A percentile compares a stretch with the other conserved stretches of the same genome.
Evolutionary conservation across 345 rosid genomes (phyloP).

Genomic region (Raphanus sativus): DNA sequence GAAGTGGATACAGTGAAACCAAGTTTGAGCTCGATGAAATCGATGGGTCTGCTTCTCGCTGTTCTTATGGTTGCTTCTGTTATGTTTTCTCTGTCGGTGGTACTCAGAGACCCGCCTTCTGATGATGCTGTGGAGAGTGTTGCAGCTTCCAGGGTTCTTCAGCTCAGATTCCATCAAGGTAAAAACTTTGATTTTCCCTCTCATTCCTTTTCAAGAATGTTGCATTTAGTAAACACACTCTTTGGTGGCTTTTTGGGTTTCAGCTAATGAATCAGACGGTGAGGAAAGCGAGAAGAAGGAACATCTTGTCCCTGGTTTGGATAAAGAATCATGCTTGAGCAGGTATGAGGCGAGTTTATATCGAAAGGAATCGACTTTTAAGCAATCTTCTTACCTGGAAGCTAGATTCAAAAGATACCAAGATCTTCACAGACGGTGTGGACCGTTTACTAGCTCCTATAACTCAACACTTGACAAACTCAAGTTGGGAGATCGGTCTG

Average conservation of each 20-base stretch:
- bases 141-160: constrained; percentile 20
- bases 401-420: constrained; percentile 35
- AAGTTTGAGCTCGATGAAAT: constrained; percentile 37
- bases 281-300: too few relatives aligned
- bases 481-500: constrained; percentile 10
- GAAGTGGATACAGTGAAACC: constrained; percentile 28
- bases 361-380: constrained; percentile 30
- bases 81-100: constrained; percentile 47
- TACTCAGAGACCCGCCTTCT: constrained; percentile 50
- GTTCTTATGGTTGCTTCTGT: constrained; percentile 42
- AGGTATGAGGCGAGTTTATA: constrained; percentile 30
- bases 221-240: background rate
- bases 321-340: constrained; percentile 38
- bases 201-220: too few relatives aligned
- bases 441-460: constrained; percentile 32
- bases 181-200: too few relatives aligned
- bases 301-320: constrained; percentile 14
- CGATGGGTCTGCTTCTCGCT: constrained; percentile 40
- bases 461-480: constrained; percentile 27
- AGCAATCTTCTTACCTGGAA: constrained; percentile 19
- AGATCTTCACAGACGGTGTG: constrained; percentile 38
- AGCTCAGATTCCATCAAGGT: constrained; percentile 34
- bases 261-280: background rate
- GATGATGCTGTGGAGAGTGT: constrained; percentile 32
- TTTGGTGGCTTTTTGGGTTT: background rate